These are phyloP conservation scores for Linum trigynum DNA, from an alignment of 345 rosid species.

Conservation along the genomic window DNA sequence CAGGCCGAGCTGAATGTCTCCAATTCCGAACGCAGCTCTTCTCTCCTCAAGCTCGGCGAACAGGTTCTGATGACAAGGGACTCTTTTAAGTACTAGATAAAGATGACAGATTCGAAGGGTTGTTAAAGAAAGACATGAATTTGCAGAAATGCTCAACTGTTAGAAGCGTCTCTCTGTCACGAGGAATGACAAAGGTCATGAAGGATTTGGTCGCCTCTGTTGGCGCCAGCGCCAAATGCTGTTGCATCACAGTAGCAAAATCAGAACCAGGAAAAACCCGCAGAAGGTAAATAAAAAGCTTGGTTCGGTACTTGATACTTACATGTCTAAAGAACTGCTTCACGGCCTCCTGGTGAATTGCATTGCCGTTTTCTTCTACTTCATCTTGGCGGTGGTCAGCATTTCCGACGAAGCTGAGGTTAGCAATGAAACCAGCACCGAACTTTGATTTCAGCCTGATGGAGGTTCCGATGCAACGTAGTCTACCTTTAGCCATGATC, in stretches of 20 bases:
- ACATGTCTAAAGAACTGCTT: constrained; percentile 68
- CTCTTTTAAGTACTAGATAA: constrained; percentile 2
- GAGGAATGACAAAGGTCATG: constrained; percentile 79
- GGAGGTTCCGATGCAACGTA: constrained; percentile 23
- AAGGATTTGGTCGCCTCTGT: constrained; percentile 59
- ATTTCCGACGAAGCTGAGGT: constrained; percentile 20
- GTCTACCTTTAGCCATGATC: constrained; percentile 24
- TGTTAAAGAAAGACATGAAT: neutral
- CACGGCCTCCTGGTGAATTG: constrained; percentile 38
- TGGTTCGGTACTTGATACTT: constrained; percentile 16
- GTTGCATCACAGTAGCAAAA: constrained; percentile 16
- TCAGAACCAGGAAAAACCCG: constrained; percentile 11
- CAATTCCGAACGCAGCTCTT: constrained; percentile 50
- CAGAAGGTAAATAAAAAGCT: constrained; percentile 2
- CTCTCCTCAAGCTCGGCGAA: constrained; percentile 69
- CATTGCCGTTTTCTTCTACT: neutral
- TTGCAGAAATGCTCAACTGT: constrained; percentile 30
- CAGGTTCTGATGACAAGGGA: constrained; percentile 29
- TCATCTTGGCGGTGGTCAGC: constrained; percentile 1
- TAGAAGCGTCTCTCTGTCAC: constrained; percentile 53
- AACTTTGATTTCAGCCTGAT: constrained; percentile 1
- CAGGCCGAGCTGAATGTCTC: constrained; percentile 84
- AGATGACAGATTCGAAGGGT: neutral
- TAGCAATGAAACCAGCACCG: neutral
- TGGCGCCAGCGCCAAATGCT: constrained; percentile 59